Evolutionary conservation across 352 stramenopile genomes (phyloP), one percentile per base, ranked within the genome.

Genomic region (Phytopythium boreale): DNA sequence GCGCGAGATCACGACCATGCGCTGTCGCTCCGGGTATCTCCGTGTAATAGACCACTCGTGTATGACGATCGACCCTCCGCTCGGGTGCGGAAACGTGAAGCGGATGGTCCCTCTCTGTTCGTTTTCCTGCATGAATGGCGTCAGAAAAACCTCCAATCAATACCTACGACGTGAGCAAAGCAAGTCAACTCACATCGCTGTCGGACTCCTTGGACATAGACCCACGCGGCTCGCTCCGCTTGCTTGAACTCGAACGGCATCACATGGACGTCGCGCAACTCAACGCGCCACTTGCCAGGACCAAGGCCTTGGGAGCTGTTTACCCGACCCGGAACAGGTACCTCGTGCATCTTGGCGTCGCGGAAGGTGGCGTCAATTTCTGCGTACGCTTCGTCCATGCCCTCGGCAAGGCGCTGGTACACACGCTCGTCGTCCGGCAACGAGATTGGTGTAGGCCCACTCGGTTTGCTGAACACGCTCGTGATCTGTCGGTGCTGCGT

Each of bases 171-270:
- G n/a, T n/a, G n/a, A 17, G 19, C 43, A 24, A n/a, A 12, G 6
- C 20, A n/a, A 49, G 17, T 8, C 44, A 10, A 10, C 49, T 8
- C 14, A 56, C 49, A 4, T 56, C 39, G 27, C 8, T 39, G 12
- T 8, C 17, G 26, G 4, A 5, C 15, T 20, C 14, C 15, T 56
- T 56, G 24, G 26, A 8, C 12, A 26, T 11, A 24, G 31, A 4
- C 19, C 52, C 52, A 59, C 10, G 31, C 20, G 17, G 31, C 52
- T 24, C 9, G 29, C 29, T 59, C 52, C 7, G 27, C 20, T 5
- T 29, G 31, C 27, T 44, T 46, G n/a, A 59, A 59, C 29, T 22
- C 52, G 52, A 46, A 59, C 31, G 52, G 52, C 14, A 46, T 20
- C 9, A 29, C n/a, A 19, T 59, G 52, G 34, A 29, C 52, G 52